Conservation (phyloP, 371 early-diverging fungal species). For the Saksenaea vasiformis region DNA sequence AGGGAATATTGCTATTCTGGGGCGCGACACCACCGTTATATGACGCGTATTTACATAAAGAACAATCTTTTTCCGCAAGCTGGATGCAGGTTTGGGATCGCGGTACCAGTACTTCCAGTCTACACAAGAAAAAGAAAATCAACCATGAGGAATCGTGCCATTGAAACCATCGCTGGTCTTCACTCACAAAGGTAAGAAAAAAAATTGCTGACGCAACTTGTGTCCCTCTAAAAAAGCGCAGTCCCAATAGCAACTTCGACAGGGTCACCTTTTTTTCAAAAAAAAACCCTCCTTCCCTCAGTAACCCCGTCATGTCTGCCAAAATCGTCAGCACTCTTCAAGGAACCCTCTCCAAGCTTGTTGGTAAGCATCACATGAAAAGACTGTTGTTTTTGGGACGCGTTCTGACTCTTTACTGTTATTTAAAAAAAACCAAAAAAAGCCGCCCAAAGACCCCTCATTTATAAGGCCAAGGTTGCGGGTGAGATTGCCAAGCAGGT, state of each 20-base stretch:
- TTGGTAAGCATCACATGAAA: constrained; percentile 21
- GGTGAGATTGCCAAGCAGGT: constrained; percentile 74
- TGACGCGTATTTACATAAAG: too few species aligned
- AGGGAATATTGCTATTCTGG: too few species aligned
- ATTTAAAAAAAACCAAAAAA: not conserved
- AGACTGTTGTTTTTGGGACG: not conserved
- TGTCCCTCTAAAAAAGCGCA: too few species aligned
- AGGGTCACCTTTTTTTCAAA: constrained; percentile 35
- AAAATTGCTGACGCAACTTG: too few species aligned
- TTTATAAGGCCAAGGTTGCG: constrained; percentile 68
- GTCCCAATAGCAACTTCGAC: constrained; percentile 13
- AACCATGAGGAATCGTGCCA: too few species aligned
- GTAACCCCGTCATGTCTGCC: constrained; percentile 15
- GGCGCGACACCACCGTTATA: too few species aligned
- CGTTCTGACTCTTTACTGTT: not conserved
- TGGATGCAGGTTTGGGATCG: too few species aligned
- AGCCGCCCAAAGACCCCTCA: constrained; percentile 50
- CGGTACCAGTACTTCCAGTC: too few species aligned
- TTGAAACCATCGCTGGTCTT: too few species aligned
- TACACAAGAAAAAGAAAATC: too few species aligned
- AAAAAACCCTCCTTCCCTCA: constrained; percentile 2
- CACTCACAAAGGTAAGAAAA: too few species aligned
- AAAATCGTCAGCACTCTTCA: constrained; percentile 29
- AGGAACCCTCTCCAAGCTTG: constrained; percentile 34
- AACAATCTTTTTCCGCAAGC: too few species aligned